A percentile compares a stretch with the other conserved stretches of the same genome.
phyloP scores from a whole-genome alignment of 2,329 filamentous ascomycete species.

The Stagonosporopsis rhizophila region DNA sequence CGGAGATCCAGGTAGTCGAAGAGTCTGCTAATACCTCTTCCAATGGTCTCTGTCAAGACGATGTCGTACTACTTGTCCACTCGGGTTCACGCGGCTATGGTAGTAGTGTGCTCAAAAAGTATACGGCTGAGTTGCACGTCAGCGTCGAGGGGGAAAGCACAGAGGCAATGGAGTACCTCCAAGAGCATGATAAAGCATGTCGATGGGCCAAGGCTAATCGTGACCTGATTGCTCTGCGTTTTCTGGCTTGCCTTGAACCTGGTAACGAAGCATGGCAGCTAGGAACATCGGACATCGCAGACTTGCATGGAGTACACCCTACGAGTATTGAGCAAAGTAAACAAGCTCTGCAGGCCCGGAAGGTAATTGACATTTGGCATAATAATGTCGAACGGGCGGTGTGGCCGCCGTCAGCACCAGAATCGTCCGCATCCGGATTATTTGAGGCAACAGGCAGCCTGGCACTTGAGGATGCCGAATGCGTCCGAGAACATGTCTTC shows the following conservation, averaged over 20 bases:
- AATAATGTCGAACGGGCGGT: constrained; percentile 45
- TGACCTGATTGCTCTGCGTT: constrained; percentile 50
- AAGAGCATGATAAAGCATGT: constrained; percentile 47
- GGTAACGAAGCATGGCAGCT: constrained; percentile 36
- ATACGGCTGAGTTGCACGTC: constrained; percentile 27
- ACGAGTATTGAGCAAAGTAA: constrained; percentile 23
- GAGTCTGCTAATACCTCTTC: constrained; percentile 15
- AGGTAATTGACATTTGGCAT: constrained; percentile 49
- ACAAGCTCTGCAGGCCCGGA: constrained; percentile 33
- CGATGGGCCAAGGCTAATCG: constrained; percentile 48
- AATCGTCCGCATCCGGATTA: not conserved
- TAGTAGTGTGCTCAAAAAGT: constrained; percentile 43
- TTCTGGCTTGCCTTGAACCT: constrained; percentile 47
- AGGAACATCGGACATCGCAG: constrained; percentile 4
- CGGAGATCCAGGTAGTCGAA: constrained; percentile 50
- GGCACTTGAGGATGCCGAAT: not conserved
- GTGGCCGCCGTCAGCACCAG: constrained; percentile 39
- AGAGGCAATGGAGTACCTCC: constrained; percentile 40
- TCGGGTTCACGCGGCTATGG: constrained; percentile 50
- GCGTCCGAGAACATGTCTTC: constrained; percentile 31
- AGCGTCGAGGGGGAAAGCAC: constrained; percentile 37
- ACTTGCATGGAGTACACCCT: constrained; percentile 7
- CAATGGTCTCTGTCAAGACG: constrained; percentile 30
- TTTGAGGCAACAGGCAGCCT: constrained; percentile 1
- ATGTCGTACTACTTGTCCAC: constrained; percentile 49